Conservation (phyloP, 495 filamentous ascomycete genomes). For the Hamigera avellanea region DNA sequence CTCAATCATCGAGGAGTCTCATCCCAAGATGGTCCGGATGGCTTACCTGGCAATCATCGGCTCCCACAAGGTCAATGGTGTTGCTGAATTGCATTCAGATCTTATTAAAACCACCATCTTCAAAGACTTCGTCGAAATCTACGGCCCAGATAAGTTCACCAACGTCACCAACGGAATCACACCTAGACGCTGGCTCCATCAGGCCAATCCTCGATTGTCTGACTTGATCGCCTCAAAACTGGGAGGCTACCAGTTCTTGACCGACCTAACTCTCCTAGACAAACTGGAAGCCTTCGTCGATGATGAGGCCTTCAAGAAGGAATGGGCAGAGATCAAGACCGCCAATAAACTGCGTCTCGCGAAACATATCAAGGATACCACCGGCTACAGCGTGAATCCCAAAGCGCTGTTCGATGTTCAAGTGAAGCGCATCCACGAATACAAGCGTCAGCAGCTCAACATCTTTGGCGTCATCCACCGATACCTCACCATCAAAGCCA, state of each 20-base stretch:
- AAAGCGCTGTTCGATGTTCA: slow-evolving; percentile 88
- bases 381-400: slow-evolving; percentile 73
- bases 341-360: slow-evolving; percentile 74
- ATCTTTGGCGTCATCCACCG: slow-evolving; percentile 97
- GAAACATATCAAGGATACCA: slow-evolving; percentile 74
- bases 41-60: slow-evolving; percentile 90
- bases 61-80: slow-evolving; percentile 98
- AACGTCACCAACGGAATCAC: slow-evolving; percentile 99
- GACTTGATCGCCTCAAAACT: slow-evolving; percentile 85
- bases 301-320: slow-evolving; percentile 79
- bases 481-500: slow-evolving; percentile 77
- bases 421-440: slow-evolving; percentile 98
- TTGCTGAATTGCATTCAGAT: slow-evolving; percentile 94
- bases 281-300: slow-evolving; percentile 70
- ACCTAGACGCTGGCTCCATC: slow-evolving; percentile 89
- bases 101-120: slow-evolving; percentile 97
- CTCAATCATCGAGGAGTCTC: slow-evolving; percentile 93
- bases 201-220: slow-evolving; percentile 88
- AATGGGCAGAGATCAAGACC: slow-evolving; percentile 84
- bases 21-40: slow-evolving; percentile 98
- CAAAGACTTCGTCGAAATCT: slow-evolving; percentile 93
- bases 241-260: slow-evolving; percentile 73
- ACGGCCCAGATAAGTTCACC: slow-evolving; percentile 91
- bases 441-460: slow-evolving; percentile 98
- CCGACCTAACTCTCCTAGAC: slow-evolving; percentile 73